Percentiles rank a stretch among this genome's conserved stretches.
These are phyloP conservation scores for Trichoderma reesei DNA, from an alignment of 495 filamentous ascomycete genomes.

Conservation along the genomic window DNA sequence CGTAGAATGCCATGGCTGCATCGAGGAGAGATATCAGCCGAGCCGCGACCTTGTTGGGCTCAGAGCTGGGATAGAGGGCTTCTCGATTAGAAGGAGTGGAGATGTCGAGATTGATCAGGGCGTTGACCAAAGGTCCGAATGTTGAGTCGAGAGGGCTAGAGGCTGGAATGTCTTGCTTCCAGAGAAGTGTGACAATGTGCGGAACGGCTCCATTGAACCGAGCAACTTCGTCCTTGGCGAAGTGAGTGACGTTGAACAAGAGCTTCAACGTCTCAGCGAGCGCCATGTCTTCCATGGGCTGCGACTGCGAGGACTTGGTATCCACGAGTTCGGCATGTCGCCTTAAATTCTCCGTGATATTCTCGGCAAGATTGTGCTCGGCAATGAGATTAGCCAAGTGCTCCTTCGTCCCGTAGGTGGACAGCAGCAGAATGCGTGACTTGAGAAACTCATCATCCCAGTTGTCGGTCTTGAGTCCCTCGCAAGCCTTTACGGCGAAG, in stretches of 20 bases:
- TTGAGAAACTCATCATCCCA: slow-evolving; percentile 82
- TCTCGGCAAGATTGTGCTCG: slow-evolving; percentile 58
- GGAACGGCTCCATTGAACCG: slow-evolving; percentile 59
- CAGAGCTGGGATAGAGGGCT: slow-evolving; percentile 56
- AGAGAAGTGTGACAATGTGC: slow-evolving; percentile 63
- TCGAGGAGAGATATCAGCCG: slow-evolving; percentile 67
- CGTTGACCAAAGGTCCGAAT: slow-evolving; percentile 59
- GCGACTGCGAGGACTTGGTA: slow-evolving; percentile 22
- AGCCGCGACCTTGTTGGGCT: slow-evolving; percentile 52
- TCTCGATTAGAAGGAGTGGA: slow-evolving; percentile 24
- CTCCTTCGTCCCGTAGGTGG: slow-evolving; percentile 70
- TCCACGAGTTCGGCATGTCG: slow-evolving; percentile 45
- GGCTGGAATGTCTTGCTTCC: slow-evolving; percentile 24
- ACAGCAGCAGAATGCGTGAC: slow-evolving; percentile 73
- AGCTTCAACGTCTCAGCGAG: slow-evolving; percentile 79
- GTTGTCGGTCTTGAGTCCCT: slow-evolving; percentile 63
- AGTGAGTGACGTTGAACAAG: slow-evolving; percentile 76
- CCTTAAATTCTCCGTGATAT: slow-evolving; percentile 55
- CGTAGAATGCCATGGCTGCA: slow-evolving; percentile 48
- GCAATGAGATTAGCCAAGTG: slow-evolving; percentile 61
- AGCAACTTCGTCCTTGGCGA: slow-evolving; percentile 47
- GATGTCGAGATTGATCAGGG: slow-evolving; percentile 69
- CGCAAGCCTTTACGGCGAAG: slow-evolving; percentile 58
- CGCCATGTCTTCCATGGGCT: slow-evolving; percentile 68
- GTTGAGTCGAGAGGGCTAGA: slow-evolving; percentile 33